These are phyloP conservation scores for Pseudozyma pruni DNA, from an alignment of 1,284 basidiomycete species.

Conservation along the genomic window DNA sequence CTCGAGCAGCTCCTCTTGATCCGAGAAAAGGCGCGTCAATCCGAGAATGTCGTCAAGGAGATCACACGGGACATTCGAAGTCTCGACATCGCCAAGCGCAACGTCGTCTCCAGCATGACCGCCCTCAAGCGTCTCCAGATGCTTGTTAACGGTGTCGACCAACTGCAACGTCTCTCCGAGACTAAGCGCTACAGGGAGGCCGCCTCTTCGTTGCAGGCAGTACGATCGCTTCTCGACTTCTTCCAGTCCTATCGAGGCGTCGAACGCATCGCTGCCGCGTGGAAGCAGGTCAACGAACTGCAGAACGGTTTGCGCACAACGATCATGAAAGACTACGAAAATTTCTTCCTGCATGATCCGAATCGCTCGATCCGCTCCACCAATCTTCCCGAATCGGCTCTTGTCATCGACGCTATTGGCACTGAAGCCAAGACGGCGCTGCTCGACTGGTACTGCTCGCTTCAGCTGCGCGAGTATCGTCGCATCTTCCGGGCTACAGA, in stretches of 20 bases:
- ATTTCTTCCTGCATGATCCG: constrained; percentile 54
- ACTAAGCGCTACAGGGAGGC: constrained; percentile 59
- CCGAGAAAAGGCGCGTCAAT: constrained; percentile 78
- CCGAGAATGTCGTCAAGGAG: constrained; percentile 91
- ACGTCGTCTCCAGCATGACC: constrained; percentile 82
- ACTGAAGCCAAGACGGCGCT: constrained; percentile 72
- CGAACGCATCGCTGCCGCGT: constrained; percentile 55
- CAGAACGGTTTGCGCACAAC: constrained; percentile 49
- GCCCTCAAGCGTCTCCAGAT: constrained; percentile 84
- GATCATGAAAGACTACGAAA: constrained; percentile 62
- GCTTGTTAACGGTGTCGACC: constrained; percentile 59
- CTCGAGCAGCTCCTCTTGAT: constrained; percentile 93
- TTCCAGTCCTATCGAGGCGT: constrained; percentile 59
- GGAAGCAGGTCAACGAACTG: constrained; percentile 52
- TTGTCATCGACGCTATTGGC: constrained; percentile 64
- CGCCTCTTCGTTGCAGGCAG: constrained; percentile 60
- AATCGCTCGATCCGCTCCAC: constrained; percentile 50
- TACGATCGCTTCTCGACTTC: constrained; percentile 59
- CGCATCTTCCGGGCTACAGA: constrained; percentile 80
- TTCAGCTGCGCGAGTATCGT: constrained; percentile 94
- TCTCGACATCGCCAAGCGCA: constrained; percentile 92
- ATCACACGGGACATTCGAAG: constrained; percentile 97
- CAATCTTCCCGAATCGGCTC: constrained; percentile 58
- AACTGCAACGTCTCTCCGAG: constrained; percentile 59
- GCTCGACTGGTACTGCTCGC: constrained; percentile 86